Conservation (phyloP, 2,329 filamentous ascomycete genomes). For the Penicillium concentricum region DNA sequence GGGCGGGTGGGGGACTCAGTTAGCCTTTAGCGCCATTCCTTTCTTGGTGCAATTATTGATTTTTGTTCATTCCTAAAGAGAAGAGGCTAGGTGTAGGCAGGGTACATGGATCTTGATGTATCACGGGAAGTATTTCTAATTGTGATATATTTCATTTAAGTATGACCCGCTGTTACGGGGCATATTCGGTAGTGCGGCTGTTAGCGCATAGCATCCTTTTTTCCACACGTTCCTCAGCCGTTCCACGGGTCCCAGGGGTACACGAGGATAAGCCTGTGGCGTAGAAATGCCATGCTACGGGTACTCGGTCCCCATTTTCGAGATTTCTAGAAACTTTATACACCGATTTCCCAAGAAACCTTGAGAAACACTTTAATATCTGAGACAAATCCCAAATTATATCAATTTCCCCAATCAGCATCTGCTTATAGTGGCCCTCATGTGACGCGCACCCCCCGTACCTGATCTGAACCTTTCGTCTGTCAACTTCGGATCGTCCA, state of each 20-base stretch:
- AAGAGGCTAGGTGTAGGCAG: neutral
- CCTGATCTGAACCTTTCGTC: neutral
- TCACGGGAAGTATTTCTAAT: neutral
- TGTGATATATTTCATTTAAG: neutral
- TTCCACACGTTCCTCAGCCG: slow-evolving; percentile 10
- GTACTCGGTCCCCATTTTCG: slow-evolving; percentile 1
- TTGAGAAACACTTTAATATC: neutral
- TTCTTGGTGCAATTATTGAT: slow-evolving; percentile 1
- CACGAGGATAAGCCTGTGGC: slow-evolving; percentile 12
- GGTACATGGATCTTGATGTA: neutral
- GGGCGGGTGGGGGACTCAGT: neutral
- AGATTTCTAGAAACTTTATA: slow-evolving; percentile 4
- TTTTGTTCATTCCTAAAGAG: neutral
- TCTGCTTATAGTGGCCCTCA: neutral
- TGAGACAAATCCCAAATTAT: neutral
- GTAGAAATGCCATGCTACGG: slow-evolving; percentile 1
- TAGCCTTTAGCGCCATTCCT: slow-evolving; percentile 3
- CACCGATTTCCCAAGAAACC: neutral
- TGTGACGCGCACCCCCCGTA: neutral
- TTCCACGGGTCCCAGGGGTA: slow-evolving; percentile 7
- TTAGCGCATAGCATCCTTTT: slow-evolving; percentile 5
- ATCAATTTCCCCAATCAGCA: neutral
- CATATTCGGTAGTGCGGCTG: slow-evolving; percentile 5
- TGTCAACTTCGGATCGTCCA: neutral
- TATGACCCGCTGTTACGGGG: slow-evolving; percentile 2